Base-by-base conservation (phyloP, 1,139 yeast genomes). In the Sugiyamaella xylanicola region DNA sequence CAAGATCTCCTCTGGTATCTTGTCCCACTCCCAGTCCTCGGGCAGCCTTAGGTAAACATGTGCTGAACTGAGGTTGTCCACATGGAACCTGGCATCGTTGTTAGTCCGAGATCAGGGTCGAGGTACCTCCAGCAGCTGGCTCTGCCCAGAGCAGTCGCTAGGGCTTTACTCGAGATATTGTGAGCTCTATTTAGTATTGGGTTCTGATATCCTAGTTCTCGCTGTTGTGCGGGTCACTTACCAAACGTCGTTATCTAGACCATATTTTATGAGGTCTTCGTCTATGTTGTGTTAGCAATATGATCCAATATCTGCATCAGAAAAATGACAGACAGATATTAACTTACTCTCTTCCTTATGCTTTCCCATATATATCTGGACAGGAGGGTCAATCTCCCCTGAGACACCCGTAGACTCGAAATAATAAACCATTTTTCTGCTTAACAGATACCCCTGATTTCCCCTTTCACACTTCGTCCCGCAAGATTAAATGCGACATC, bases 51-150 rank as follows among this genome's bases (percentile, higher is more conserved):
- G 71, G 64, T 89, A 89, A n/a, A 89, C 78, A 68, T 89, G 96
- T 0, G 95, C 95, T 44, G 92, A 85, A 9, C 92, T 85, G 54
- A 84, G 77, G 63, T 86, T 86, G 64, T 87, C 95, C 7, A 86
- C 92, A 69, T 88, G 96, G 66, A 89, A 88, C 77, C 67, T 48
- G 25, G 13, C 9, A 9, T n/a, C 37, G 7, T 16, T 4, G 35
- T 45, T 32, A 41, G 35, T 36, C 17, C 16, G 15, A 19, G 4
- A 8, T 15, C n/a, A n/a, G 20, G 21, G 22, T 4, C 21, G 19
- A 7, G 7, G 16, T 21, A 16, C 45, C 17, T 42, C 43, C 43
- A 21, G 43, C 43, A 13, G 43, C 43, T 40, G 35, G 48, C 35
- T 15, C 48, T 7, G 48, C 37, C 36, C 48, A 3, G 13, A 8